A percentile compares a stretch with the other conserved stretches of the same genome.
Conservation (phyloP, 495 filamentous ascomycete genomes). For the Penicillium ochrochloron region DNA sequence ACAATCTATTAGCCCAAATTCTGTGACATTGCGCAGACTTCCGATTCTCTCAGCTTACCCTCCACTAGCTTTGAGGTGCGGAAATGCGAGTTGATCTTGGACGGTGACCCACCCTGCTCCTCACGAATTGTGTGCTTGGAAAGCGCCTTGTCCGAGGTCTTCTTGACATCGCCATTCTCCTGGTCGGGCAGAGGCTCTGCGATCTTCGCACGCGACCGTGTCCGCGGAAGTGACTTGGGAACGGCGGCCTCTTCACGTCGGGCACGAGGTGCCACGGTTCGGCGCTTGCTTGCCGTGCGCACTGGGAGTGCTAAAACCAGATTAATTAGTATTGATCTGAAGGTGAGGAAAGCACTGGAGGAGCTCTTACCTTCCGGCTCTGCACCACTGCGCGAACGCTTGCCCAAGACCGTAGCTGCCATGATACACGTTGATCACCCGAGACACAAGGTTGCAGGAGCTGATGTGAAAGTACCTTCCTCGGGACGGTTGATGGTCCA, state of each 20-base stretch:
- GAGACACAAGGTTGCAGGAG: conserved; percentile 12
- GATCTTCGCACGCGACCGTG: conserved; percentile 39
- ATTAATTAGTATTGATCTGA: conserved; percentile 10
- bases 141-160: conserved; percentile 24
- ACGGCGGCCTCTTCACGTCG: conserved; percentile 31
- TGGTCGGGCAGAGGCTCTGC: conserved; percentile 27
- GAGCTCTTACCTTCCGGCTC: conserved; percentile 56
- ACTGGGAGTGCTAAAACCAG: conserved; percentile 40
- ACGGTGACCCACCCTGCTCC: conserved; percentile 35
- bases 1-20: background rate
- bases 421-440: conserved; percentile 43
- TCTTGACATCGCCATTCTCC: conserved; percentile 39
- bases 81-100: conserved; percentile 39
- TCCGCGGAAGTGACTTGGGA: conserved; percentile 35
- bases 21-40: background rate
- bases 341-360: conserved; percentile 4
- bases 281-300: conserved; percentile 67
- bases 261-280: conserved; percentile 49
- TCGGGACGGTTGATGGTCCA: conserved; percentile 7
- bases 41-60: conserved; percentile 30
- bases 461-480: conserved; percentile 20
- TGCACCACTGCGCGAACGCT: conserved; percentile 66
- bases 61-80: conserved; percentile 39
- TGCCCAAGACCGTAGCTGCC: conserved; percentile 59
- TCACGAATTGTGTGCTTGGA: conserved; percentile 39